A percentile compares a stretch with the other conserved stretches of the same genome.
phyloP scores from a whole-genome alignment of 2,329 filamentous ascomycete species.

The Fusarium nanum region DNA sequence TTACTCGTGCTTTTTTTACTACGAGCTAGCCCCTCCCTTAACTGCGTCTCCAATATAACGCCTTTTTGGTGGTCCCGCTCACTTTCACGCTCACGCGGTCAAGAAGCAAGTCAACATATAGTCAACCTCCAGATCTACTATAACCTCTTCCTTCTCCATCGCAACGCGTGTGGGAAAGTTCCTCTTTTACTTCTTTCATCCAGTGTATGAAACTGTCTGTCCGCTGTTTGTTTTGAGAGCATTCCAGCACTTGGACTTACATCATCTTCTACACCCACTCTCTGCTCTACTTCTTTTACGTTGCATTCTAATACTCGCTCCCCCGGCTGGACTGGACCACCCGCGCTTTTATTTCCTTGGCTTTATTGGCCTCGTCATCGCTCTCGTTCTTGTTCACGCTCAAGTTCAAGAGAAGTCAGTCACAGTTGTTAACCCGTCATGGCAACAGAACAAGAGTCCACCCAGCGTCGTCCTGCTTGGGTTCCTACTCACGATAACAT shows the following conservation, averaged over 20 bases:
- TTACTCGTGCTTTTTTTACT: constrained; percentile 24
- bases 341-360: constrained; percentile 27
- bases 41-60: constrained; percentile 27
- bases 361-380: constrained; percentile 41
- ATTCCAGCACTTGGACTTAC: constrained; percentile 17
- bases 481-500: constrained; percentile 45
- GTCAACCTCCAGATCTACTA: constrained; percentile 13
- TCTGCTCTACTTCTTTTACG: constrained; percentile 3
- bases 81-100: constrained; percentile 3
- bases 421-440: constrained; percentile 43
- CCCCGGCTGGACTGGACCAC: constrained; percentile 42
- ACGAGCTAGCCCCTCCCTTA: constrained; percentile 19
- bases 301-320: constrained; percentile 29
- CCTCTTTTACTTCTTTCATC: constrained; percentile 1
- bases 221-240: constrained; percentile 23
- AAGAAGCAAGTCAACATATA: constrained; percentile 3
- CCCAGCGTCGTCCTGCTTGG: constrained; percentile 43
- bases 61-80: constrained; percentile 24
- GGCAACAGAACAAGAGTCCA: constrained; percentile 40
- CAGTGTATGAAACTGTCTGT: constrained; percentile 8
- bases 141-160: constrained; percentile 34
- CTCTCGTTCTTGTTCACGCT: background rate
- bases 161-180: constrained; percentile 11
- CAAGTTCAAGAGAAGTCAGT: background rate
- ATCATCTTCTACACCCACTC: constrained; percentile 19